Conservation (phyloP, 805 yeast species). For the Isabelozyma rhagii region DNA sequence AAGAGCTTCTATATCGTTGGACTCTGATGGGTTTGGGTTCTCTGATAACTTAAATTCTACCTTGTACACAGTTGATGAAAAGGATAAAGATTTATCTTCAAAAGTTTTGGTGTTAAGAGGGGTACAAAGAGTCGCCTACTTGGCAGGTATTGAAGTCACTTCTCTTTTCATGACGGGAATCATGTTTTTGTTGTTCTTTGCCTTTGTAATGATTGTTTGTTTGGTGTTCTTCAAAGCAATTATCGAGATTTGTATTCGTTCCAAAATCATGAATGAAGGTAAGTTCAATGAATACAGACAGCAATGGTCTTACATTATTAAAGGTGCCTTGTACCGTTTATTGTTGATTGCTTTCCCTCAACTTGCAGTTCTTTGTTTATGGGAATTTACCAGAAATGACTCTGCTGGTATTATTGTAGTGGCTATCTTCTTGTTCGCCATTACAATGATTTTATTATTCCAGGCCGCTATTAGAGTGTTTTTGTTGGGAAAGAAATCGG, state of each 20-base stretch:
- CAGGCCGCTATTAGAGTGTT: conserved; percentile 78
- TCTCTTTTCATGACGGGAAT: conserved; percentile 83
- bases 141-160: conserved; percentile 83
- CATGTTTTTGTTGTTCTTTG: conserved; percentile 76
- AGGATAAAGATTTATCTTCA: conserved; percentile 51
- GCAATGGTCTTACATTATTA: conserved; percentile 80
- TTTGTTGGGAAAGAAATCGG: conserved; percentile 69
- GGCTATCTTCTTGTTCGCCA: conserved; percentile 66
- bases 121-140: conserved; percentile 83
- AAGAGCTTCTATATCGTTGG: conserved; percentile 33
- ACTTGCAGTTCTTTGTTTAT: conserved; percentile 71
- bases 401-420: conserved; percentile 80
- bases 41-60: conserved; percentile 38
- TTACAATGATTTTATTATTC: conserved; percentile 55
- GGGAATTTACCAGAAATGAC: conserved; percentile 85
- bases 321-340: conserved; percentile 85
- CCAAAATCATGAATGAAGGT: conserved; percentile 56
- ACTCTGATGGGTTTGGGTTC: conserved; percentile 45
- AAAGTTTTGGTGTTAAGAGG: conserved; percentile 85
- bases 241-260: conserved; percentile 59
- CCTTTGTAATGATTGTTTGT: conserved; percentile 54
- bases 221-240: conserved; percentile 65
- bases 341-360: conserved; percentile 87
- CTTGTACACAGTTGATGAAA: conserved; percentile 72
- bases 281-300: conserved; percentile 74